Base-by-base conservation (phyloP, 192 early-diverging fungal genomes). In the Coemansia pectinata region DNA sequence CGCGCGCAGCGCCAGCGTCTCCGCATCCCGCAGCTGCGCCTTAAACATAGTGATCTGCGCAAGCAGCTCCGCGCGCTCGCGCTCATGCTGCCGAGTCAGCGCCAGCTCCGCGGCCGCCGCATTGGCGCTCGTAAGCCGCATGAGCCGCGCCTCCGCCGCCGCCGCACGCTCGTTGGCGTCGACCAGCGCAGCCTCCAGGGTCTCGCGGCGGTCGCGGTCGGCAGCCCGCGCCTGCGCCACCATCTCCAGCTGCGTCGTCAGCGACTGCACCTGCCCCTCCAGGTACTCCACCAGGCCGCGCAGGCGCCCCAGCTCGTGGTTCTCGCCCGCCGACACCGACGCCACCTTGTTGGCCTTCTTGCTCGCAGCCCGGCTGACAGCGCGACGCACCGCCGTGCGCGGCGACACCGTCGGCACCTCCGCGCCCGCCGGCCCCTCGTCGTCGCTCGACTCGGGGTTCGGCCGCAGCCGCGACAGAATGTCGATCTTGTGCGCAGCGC, bases 401-500 rank as follows among this genome's bases (percentile, higher is more conserved):
- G 79, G 79, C n/a, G 79, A 81, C 36, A 81, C 74, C 0, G 79
- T 81, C 23, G 78, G 73, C 41, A 80, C 78, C 39, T 81, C 63
- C 5, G 79, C 73, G 10, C 10, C 53, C n/a, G 19, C 34, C 34
- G 34, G 34, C 5, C 34, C 7, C 3, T 12, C 27, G n/a, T 62
- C 62, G n/a, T 63, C 55, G 41, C 64, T 66, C 6, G 60, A 57
- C 7, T 66, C 36, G n/a, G 31, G 64, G 9, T 50, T 10, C 14
- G 62, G 14, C n/a, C 79, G 74, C 41, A 79, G 66, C 4, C 83
- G 78, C 19, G 78, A 69, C 29, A 85, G 66, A 34, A 85, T 80
- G n/a, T 85, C 83, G 50, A 85, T 71, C 64, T 85, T 85, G 58
- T 77, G 78, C 29, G 78, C 78, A 0, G 73, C 63, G 38, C 78